Evolutionary conservation across 2,329 filamentous ascomycete genomes (phyloP), one percentile per base, ranked within the genome.

Genomic region (Hymenoscyphus salicellus): DNA sequence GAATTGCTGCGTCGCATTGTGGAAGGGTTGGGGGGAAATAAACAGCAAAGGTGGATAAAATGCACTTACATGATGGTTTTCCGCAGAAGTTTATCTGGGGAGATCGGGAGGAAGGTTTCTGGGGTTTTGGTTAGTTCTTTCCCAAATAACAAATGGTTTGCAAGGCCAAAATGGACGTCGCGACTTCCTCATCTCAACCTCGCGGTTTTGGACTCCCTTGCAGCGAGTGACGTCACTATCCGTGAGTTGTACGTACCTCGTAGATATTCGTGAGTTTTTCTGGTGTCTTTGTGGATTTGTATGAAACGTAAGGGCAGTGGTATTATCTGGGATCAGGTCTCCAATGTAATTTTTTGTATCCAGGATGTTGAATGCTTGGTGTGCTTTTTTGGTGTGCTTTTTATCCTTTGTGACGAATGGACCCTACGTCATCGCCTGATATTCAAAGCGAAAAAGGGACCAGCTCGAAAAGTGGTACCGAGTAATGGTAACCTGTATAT

Each of bases 1-100:
- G 69, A 72, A 32, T 69, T 67, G 32, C 63, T 67, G 17, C 69
- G 68, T 17, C 63, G 63, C 66, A 70, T 52, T 30, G 38, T 66
- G 58, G 62, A 56, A 43, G 32, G 46, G 33, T 11, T 66, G 65
- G 68, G 20, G 26, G 38, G 7, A 23, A 3, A 23, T 20, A 36
- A 36, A 52, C 20, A 41, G 32, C 28, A 6, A 14, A 4, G 43
- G 28, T 65, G 49, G 36, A 61, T 58, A 56, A 55, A 26, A 28
- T n/a, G 55, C 32, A 63, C 68, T 69, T 67, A 70, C 68, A 71
- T 71, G 61, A 60, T 69, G 60, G 41, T 32, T 52, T 26, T 43
- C 20, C 56, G 62, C 36, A 46, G 33, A 36, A 60, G 46, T 57
- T 60, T 43, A 8, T 61, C 43, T 60, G 32, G 17, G 6, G 32